phyloP scores from a whole-genome alignment of 768 basidiomycete genomes.

The Psilocybe cubensis region DNA sequence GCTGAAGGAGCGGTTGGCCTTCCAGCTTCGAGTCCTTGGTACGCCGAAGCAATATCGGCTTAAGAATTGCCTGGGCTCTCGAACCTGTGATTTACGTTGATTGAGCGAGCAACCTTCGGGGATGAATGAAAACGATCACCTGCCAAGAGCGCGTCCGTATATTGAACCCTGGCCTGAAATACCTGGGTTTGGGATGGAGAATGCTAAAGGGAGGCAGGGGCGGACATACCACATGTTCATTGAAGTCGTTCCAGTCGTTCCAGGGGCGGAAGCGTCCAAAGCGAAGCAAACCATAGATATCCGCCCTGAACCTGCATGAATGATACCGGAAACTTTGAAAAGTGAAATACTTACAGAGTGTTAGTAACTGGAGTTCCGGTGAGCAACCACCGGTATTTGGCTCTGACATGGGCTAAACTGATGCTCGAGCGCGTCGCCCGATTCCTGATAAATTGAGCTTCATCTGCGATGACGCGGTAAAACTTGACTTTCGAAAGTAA shows the following conservation, averaged over 20 bases:
- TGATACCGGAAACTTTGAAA: background rate
- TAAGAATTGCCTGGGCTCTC: conserved; percentile 70
- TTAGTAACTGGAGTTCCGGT: conserved; percentile 81
- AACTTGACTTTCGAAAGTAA: conserved; percentile 63
- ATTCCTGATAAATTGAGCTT: conserved; percentile 79
- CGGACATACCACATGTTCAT: conserved; percentile 51
- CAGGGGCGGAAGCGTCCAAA: conserved; percentile 72
- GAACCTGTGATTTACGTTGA: conserved; percentile 42
- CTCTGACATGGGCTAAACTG: conserved; percentile 59
- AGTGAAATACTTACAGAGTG: conserved; percentile 47
- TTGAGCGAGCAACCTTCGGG: background rate
- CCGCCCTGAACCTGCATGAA: conserved; percentile 45
- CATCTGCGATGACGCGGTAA: conserved; percentile 76
- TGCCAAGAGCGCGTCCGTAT: conserved; percentile 62
- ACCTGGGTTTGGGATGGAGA: background rate
- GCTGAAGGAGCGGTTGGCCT: conserved; percentile 67
- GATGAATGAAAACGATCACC: conserved; percentile 32
- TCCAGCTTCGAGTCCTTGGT: conserved; percentile 71
- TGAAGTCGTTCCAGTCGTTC: conserved; percentile 75
- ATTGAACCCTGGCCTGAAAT: conserved; percentile 53
- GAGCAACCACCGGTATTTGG: conserved; percentile 78
- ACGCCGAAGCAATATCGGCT: conserved; percentile 69
- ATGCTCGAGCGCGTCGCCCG: conserved; percentile 65
- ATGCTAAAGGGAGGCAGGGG: background rate
- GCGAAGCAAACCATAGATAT: conserved; percentile 72